Percentiles rank a stretch among this genome's conserved stretches.
These are phyloP conservation scores for Aspergillus steynii DNA, from an alignment of 495 filamentous ascomycete species.

Conservation along the genomic window DNA sequence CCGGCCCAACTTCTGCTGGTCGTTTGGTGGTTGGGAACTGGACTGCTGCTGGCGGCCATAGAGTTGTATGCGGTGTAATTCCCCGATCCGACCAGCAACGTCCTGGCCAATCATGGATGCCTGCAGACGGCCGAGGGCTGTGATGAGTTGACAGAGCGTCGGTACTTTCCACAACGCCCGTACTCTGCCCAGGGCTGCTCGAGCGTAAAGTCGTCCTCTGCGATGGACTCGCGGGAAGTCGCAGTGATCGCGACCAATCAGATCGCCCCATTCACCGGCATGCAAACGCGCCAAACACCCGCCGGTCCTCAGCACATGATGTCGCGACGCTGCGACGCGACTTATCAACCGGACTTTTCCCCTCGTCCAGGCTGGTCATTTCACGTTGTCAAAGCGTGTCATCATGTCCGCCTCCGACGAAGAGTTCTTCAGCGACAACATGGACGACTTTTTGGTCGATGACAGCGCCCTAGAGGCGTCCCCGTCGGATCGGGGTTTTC, in stretches of 20 bases:
- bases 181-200: too few species aligned
- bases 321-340: conserved; percentile 17
- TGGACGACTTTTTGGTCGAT: conserved; percentile 35
- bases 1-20: too few species aligned
- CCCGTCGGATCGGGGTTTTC: conserved; percentile 11
- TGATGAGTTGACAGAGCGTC: too few species aligned
- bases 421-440: conserved; percentile 18
- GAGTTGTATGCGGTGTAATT: too few species aligned
- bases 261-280: background rate
- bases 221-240: too few species aligned
- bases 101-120: too few species aligned
- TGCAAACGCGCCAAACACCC: conserved; percentile 19
- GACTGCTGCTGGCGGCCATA: too few species aligned
- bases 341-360: conserved; percentile 1
- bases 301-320: conserved; percentile 1
- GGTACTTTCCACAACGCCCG: too few species aligned
- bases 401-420: conserved; percentile 29
- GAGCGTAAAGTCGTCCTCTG: too few species aligned
- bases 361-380: background rate
- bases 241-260: background rate
- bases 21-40: too few species aligned
- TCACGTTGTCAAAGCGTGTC: conserved; percentile 1
- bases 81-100: too few species aligned
- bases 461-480: background rate
- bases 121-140: too few species aligned